Conservation (phyloP, 164 flowering plant species). For the Protea cynaroides region DNA sequence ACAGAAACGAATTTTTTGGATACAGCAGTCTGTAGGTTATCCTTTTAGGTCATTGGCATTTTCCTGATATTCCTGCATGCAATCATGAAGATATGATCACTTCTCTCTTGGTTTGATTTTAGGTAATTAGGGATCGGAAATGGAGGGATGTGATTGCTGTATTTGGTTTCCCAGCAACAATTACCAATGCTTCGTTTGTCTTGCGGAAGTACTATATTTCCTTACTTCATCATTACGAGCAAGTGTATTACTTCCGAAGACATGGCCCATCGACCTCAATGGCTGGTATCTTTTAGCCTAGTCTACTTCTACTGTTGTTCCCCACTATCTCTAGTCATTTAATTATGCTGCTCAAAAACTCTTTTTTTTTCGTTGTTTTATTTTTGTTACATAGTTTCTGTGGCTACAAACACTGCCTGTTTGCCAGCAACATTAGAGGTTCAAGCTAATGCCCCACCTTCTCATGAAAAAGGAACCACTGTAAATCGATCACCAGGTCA, state of each 20-base stretch:
- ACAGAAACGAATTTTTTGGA: no score
- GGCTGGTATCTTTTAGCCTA: background rate
- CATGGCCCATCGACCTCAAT: background rate
- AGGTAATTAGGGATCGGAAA: constrained; percentile 37
- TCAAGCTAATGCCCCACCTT: background rate
- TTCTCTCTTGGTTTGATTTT: background rate
- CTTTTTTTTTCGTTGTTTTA: no score
- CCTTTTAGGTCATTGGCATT: no score
- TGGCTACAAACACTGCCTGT: background rate
- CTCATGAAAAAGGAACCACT: background rate
- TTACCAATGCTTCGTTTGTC: constrained; percentile 52
- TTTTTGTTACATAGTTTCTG: background rate
- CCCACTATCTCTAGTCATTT: no score
- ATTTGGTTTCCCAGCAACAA: constrained; percentile 44
- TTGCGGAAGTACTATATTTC: constrained; percentile 44
- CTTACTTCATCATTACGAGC: constrained; percentile 43
- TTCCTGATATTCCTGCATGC: no score
- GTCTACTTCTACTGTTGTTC: no score
- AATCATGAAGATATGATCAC: no score
- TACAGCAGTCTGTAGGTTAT: no score
- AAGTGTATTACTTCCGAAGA: constrained; percentile 33
- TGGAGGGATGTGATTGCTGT: constrained; percentile 50
- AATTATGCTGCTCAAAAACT: no score
- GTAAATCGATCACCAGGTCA: background rate
- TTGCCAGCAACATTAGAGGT: background rate